Conservation (phyloP, 2,329 filamentous ascomycete genomes). For the Fusarium mundagurra region DNA sequence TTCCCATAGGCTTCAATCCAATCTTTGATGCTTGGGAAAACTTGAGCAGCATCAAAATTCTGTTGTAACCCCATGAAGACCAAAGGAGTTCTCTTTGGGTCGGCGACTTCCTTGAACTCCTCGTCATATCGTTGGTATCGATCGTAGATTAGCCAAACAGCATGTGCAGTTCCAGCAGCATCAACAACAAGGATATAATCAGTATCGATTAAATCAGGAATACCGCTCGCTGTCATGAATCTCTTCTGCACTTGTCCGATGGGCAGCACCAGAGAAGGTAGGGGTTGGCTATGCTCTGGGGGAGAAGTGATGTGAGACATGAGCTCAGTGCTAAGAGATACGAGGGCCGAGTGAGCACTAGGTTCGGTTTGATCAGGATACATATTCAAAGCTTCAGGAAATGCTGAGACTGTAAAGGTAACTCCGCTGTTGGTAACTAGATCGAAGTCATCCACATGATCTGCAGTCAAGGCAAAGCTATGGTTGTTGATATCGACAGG, state of each 20-base stretch:
- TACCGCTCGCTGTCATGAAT: fast-evolving
- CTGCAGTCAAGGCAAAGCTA: neutral
- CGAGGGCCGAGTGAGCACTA: neutral
- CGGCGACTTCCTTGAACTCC: neutral
- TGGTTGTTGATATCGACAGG: neutral
- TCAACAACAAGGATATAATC: neutral
- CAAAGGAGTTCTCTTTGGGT: neutral
- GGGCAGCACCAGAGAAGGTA: neutral
- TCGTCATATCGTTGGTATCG: neutral
- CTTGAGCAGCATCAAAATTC: neutral
- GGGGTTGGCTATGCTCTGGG: neutral
- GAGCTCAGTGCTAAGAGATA: neutral
- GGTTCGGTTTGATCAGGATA: neutral
- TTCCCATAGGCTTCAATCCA: neutral
- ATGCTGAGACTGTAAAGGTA: neutral
- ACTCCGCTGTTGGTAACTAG: neutral
- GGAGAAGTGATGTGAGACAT: neutral
- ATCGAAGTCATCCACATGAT: neutral
- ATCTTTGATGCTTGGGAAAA: neutral
- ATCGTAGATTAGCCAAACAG: neutral
- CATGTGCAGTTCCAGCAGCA: neutral
- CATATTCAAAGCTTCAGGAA: neutral
- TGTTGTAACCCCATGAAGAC: neutral
- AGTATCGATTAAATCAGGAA: neutral
- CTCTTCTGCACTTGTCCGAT: neutral